Percentiles rank a stretch among this genome's conserved stretches.
Conservation (phyloP, 768 basidiomycete species). For the Boletus insuetus region DNA sequence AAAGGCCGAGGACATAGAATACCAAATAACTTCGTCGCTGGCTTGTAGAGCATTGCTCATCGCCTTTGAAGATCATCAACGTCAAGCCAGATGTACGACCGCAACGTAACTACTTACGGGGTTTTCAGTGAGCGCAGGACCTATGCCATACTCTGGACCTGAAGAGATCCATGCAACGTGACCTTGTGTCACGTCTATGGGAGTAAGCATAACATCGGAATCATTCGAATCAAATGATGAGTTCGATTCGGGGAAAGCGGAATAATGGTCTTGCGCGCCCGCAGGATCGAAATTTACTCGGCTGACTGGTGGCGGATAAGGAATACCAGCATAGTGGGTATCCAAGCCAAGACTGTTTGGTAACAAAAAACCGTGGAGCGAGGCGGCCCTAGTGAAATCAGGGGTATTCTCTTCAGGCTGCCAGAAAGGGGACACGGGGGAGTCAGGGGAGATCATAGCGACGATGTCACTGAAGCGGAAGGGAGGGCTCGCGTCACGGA, state of each 20-base stretch:
- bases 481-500: not conserved
- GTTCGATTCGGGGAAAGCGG: not conserved
- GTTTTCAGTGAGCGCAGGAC: not conserved
- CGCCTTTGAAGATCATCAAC: not conserved
- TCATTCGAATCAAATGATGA: not conserved
- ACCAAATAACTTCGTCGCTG: not conserved
- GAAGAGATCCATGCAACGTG: not conserved
- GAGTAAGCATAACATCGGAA: not conserved
- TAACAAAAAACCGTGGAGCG: too few relatives aligned
- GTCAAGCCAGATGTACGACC: not conserved
- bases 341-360: not conserved
- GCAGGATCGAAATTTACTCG: not conserved
- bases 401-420: too few relatives aligned
- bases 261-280: not conserved
- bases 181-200: not conserved
- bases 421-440: fast-evolving
- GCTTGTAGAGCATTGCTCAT: not conserved
- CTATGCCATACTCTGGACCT: not conserved
- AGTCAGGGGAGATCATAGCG: not conserved
- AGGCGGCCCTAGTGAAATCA: not conserved
- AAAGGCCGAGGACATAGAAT: not conserved
- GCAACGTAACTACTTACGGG: not conserved
- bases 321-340: not conserved
- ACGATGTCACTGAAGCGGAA: not conserved
- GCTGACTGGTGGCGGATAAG: not conserved